Evolutionary conservation across 2,329 filamentous ascomycete genomes (phyloP), one percentile per base, ranked within the genome.

Genomic region (Pestalotiopsis sp.): DNA sequence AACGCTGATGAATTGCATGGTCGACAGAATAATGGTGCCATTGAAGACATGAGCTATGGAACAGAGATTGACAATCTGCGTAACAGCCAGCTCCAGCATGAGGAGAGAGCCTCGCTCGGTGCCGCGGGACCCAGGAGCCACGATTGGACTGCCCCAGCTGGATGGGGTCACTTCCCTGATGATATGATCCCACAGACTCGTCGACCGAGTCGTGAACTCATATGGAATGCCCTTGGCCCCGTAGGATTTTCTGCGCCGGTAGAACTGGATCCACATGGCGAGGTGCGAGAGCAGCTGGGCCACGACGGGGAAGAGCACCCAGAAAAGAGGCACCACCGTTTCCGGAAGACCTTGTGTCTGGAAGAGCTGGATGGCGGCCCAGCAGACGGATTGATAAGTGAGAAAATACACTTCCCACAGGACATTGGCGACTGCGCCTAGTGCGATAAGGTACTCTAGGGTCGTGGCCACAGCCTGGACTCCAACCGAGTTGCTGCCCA

Each of bases 1-100:
- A 2, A 65, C 14, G 14, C 41, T 31, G 45, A 65, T 57, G 25
- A 65, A 65, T 12, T 27, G 25, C 13, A 65, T 57, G 39, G 64
- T 65, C 6, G 64, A 65, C 6, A 57, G 23, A 3, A 65, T 55
- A 20, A 65, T 55, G 23, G 64, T 65, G 7, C 64, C 64, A 45
- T 58, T 65, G 39, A 65, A 55, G 12, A 65, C 45, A n/a, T 65
- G 64, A 23, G 64, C 41, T 3, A 65, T 27, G 39, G 64, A 65
- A n/a, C 23, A 31, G 20, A 65, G 39, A 6, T 65, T 65, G 9
- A 57, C 45, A 23, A 65, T 5, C 6, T 65, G 64, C 17, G 45
- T 52, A 17, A 52, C 45, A 6, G 45, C 45, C 45, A 52, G 17
- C 45, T 52, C n/a, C n/a, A 52, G n/a, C 45, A 52, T 52, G 45